A percentile compares a stretch with the other conserved stretches of the same genome.
phyloP scores from a whole-genome alignment of 225 moss, liverwort and hornwort genomes.

The Marchantia polymorpha region DNA sequence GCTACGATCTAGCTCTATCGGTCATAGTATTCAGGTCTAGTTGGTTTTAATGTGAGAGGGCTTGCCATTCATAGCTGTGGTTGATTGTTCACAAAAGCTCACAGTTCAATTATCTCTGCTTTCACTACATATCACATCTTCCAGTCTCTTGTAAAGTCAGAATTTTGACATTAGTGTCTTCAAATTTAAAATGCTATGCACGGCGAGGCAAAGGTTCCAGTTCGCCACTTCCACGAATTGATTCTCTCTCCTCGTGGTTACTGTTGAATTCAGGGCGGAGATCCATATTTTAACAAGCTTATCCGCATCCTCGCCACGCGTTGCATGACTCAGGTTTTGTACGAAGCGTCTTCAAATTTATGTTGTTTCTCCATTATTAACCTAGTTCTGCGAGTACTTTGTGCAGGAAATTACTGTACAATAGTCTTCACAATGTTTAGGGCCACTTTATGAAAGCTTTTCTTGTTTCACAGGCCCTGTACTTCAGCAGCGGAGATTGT shows the following conservation, averaged over 20 bases:
- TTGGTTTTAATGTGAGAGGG: too few relatives aligned
- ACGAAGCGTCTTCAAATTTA: not conserved
- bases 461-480: slow-evolving; percentile 65
- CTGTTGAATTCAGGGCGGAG: slow-evolving; percentile 51
- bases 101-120: too few relatives aligned
- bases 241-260: not conserved
- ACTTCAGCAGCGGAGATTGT: slow-evolving; percentile 91
- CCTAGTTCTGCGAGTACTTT: not conserved
- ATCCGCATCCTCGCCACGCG: slow-evolving; percentile 96
- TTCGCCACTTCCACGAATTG: not conserved
- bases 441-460: not conserved
- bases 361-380: not conserved
- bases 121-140: too few relatives aligned
- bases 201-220: not conserved
- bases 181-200: too few relatives aligned
- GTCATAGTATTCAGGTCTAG: too few relatives aligned
- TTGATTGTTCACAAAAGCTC: too few relatives aligned
- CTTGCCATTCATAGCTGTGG: too few relatives aligned
- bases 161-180: too few relatives aligned
- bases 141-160: too few relatives aligned
- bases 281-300: slow-evolving; percentile 99
- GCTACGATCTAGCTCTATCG: too few relatives aligned
- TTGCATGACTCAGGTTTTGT: slow-evolving; percentile 92
- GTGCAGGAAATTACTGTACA: not conserved
- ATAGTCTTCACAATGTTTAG: not conserved